Percentiles rank a stretch among this genome's conserved stretches.
Evolutionary conservation across 805 yeast genomes (phyloP).

Genomic region (Monosporozyma aquatica): DNA sequence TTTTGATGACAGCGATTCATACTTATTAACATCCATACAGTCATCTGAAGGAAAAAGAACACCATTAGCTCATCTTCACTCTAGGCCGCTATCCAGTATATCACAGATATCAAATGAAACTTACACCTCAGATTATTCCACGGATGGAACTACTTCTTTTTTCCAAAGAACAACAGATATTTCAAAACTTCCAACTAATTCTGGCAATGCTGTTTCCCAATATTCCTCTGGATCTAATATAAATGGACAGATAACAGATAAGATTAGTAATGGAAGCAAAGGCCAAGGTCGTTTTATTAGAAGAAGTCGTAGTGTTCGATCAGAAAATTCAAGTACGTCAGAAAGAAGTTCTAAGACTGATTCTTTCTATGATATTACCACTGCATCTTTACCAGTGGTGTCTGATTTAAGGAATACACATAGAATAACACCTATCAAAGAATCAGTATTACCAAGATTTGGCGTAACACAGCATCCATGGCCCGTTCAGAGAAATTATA

Average conservation of each 20-base stretch:
- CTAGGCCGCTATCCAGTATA: constrained; percentile 43
- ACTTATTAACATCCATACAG: constrained; percentile 5
- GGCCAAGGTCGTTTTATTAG: constrained; percentile 17
- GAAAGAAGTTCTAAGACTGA: constrained; percentile 34
- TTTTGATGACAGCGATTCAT: constrained; percentile 17
- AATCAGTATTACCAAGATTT: constrained; percentile 18
- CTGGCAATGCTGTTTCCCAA: constrained; percentile 5
- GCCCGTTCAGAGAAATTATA: constrained; percentile 9
- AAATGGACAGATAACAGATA: background rate
- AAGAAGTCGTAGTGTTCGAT: constrained; percentile 31
- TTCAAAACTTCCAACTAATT: constrained; percentile 3
- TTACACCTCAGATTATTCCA: constrained; percentile 44
- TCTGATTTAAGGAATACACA: constrained; percentile 3
- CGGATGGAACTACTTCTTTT: constrained; percentile 23
- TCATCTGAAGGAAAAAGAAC: constrained; percentile 12
- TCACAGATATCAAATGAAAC: constrained; percentile 44
- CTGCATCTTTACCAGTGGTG: constrained; percentile 22
- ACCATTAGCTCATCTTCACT: constrained; percentile 10
- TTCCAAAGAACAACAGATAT: constrained; percentile 4
- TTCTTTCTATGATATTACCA: constrained; percentile 34
- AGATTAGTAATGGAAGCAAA: background rate
- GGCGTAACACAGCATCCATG: constrained; percentile 14
- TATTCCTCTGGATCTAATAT: constrained; percentile 14
- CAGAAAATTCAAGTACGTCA: constrained; percentile 33
- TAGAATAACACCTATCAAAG: constrained; percentile 8